Conservation (phyloP, 2,329 filamentous ascomycete species). For the Diaporthe batatas region DNA sequence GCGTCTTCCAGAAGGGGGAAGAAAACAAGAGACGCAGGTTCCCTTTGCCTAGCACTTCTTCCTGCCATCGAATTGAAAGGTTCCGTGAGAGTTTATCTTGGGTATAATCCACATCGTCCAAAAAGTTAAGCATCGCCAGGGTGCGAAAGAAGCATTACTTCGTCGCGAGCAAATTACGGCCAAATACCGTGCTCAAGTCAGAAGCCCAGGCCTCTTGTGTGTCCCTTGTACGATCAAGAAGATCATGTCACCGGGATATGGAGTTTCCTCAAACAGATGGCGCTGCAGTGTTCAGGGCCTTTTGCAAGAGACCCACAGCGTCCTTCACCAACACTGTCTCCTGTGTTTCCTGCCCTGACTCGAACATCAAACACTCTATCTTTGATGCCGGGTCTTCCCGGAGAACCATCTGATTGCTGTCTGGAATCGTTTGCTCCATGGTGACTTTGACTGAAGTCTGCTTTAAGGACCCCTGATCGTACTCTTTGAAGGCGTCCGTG, state of each 20-base stretch:
- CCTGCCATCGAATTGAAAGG: background rate
- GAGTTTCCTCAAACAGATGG: background rate
- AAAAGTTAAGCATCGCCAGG: background rate
- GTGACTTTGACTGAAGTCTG: slow-evolving; percentile 8
- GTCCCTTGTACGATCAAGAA: background rate
- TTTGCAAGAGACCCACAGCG: slow-evolving; percentile 19
- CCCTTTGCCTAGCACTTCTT: background rate
- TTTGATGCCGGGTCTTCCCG: slow-evolving; percentile 6
- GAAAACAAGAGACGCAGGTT: background rate
- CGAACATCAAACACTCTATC: slow-evolving; percentile 37
- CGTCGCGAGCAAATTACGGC: background rate
- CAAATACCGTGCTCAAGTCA: background rate
- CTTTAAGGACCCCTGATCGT: background rate
- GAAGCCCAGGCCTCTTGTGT: background rate
- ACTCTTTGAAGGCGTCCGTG: slow-evolving; percentile 26
- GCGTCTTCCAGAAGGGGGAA: background rate
- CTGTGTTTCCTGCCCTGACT: background rate
- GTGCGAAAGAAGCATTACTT: background rate
- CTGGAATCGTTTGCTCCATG: background rate
- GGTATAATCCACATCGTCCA: background rate
- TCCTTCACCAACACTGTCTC: slow-evolving; percentile 33
- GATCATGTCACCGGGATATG: background rate
- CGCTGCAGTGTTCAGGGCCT: background rate
- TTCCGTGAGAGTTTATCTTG: too few species aligned
- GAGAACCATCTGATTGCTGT: slow-evolving; percentile 36